A percentile compares a stretch with the other conserved stretches of the same genome.
phyloP scores from a whole-genome alignment of 2,329 filamentous ascomycete species.

The Hysterium pulicare region DNA sequence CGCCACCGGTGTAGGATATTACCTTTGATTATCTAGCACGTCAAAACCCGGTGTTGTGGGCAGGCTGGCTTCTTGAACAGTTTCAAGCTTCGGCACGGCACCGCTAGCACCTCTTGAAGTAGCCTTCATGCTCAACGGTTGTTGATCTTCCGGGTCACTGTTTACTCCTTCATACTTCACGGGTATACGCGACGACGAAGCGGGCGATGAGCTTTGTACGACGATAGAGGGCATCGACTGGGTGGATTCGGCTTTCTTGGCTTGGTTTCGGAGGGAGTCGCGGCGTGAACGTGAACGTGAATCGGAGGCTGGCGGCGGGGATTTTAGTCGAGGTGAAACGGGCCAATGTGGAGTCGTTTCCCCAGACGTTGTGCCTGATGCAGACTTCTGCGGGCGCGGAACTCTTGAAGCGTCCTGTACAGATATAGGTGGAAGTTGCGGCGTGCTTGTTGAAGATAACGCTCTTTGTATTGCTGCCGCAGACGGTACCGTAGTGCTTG shows the following conservation, averaged over 20 bases:
- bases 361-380: slow-evolving; percentile 47
- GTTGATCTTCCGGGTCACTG: slow-evolving; percentile 38
- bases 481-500: slow-evolving; percentile 50
- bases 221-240: slow-evolving; percentile 42
- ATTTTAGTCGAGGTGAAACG: slow-evolving; percentile 71
- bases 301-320: slow-evolving; percentile 62
- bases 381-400: slow-evolving; percentile 62
- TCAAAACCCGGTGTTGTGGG: slow-evolving; percentile 60
- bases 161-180: slow-evolving; percentile 23
- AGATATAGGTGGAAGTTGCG: slow-evolving; percentile 59
- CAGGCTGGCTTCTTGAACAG: slow-evolving; percentile 85
- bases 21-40: slow-evolving; percentile 24
- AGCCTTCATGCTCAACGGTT: slow-evolving; percentile 35
- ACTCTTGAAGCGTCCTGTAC: slow-evolving; percentile 62
- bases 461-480: slow-evolving; percentile 63
- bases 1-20: no score
- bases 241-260: slow-evolving; percentile 24
- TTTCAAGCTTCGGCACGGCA: slow-evolving; percentile 67
- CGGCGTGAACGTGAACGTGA: slow-evolving; percentile 40
- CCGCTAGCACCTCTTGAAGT: slow-evolving; percentile 55
- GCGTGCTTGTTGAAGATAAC: slow-evolving; percentile 65
- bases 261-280: slow-evolving; percentile 41
- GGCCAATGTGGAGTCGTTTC: slow-evolving; percentile 66
- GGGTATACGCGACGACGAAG: slow-evolving; percentile 29
- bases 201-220: slow-evolving; percentile 45